phyloP scores from a whole-genome alignment of 169 alveolate genomes.

The Cryptosporidium ubiquitum region DNA sequence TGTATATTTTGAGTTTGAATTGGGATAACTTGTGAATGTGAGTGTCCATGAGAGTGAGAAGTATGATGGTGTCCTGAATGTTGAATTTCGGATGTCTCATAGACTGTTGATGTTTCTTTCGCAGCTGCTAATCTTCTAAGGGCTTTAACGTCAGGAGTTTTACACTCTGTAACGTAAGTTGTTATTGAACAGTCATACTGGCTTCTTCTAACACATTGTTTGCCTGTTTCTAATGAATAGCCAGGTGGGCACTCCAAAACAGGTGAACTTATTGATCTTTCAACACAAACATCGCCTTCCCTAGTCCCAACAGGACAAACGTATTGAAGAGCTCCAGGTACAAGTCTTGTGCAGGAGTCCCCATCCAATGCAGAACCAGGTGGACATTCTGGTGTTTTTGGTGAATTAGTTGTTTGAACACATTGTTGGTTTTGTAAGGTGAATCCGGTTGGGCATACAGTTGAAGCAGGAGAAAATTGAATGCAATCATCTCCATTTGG shows the following conservation, averaged over 20 bases:
- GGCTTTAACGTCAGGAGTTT: slow-evolving; percentile 64
- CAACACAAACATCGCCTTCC: slow-evolving; percentile 72
- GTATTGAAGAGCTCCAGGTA: slow-evolving; percentile 69
- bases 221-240: slow-evolving; percentile 71
- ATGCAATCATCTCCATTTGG: slow-evolving; percentile 74
- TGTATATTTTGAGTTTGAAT: slow-evolving; percentile 58
- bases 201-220: slow-evolving; percentile 72
- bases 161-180: slow-evolving; percentile 70
- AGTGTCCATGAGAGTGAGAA: slow-evolving; percentile 34
- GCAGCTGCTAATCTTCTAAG: slow-evolving; percentile 54
- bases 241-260: slow-evolving; percentile 74
- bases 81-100: slow-evolving; percentile 19
- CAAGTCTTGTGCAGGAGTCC: slow-evolving; percentile 68
- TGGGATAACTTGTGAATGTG: slow-evolving; percentile 25
- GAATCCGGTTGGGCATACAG: slow-evolving; percentile 68
- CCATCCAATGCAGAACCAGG: slow-evolving; percentile 75
- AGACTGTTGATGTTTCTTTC: slow-evolving; percentile 35
- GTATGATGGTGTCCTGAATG: slow-evolving; percentile 49
- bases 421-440: slow-evolving; percentile 65
- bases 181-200: slow-evolving; percentile 73
- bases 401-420: slow-evolving; percentile 40
- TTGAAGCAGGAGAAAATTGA: slow-evolving; percentile 73
- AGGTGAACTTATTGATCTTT: slow-evolving; percentile 68
- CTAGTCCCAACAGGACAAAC: slow-evolving; percentile 62
- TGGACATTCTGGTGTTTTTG: slow-evolving; percentile 74